Percentiles rank a stretch among this genome's conserved stretches.
Conservation (phyloP, 192 early-diverging fungal species). For the Linnemannia elongata region DNA sequence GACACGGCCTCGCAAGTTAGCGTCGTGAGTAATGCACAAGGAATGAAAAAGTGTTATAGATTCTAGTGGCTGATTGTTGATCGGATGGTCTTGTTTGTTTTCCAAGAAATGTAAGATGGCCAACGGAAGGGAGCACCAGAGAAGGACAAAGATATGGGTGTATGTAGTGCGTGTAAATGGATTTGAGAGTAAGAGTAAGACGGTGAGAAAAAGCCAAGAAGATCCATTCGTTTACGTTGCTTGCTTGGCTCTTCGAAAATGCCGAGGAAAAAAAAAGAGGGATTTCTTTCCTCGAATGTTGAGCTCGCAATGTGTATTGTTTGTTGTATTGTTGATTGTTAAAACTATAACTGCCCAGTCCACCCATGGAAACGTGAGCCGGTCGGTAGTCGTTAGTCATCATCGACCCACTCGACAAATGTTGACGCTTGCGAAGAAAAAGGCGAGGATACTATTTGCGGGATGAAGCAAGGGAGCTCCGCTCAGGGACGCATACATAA, state of each 20-base stretch:
- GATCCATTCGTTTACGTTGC: background rate
- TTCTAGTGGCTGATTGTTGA: background rate
- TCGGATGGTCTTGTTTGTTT: background rate
- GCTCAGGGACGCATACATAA: background rate
- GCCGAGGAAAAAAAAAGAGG: too few species aligned
- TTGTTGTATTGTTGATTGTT: background rate
- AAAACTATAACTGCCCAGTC: too few species aligned
- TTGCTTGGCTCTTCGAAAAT: background rate
- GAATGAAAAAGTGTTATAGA: background rate
- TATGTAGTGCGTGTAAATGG: background rate
- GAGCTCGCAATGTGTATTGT: background rate
- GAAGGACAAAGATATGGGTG: background rate
- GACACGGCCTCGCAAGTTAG: background rate
- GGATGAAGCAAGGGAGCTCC: background rate
- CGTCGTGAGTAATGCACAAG: background rate
- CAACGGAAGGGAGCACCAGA: background rate
- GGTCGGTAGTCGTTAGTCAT: too few species aligned
- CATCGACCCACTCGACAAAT: too few species aligned
- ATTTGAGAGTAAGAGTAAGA: background rate
- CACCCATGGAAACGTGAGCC: too few species aligned
- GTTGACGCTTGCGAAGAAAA: background rate
- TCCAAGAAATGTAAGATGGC: background rate
- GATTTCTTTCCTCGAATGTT: too few species aligned
- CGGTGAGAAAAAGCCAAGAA: background rate
- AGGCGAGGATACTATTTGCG: background rate